Base-by-base conservation (phyloP, 1,284 basidiomycete species). In the Flammula alnicola region DNA sequence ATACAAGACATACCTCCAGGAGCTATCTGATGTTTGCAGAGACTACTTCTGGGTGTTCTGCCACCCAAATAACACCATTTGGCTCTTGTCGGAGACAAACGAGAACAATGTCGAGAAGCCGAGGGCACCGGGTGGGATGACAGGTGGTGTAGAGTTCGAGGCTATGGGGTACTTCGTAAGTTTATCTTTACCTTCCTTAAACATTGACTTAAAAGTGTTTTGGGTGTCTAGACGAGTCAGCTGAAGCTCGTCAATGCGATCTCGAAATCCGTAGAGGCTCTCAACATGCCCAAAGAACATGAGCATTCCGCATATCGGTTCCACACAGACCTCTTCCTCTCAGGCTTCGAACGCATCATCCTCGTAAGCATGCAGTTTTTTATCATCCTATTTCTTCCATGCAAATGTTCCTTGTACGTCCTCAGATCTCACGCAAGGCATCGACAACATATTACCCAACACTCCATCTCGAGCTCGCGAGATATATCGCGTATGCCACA, bases 11-110 rank as follows among this genome's bases (percentile, higher is more conserved):
- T 98, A 95, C 70, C 74, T 99, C 10, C 83, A 87, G 59, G 95
- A 98, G 66, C 74, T 99, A 29, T 87, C 84, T 7, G 93, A 95
- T 57, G 78, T 96, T 2, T 95, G 95, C 64, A 74, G 94, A 14
- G 96, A 99, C 67, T 98, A 97, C 72, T 98, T 98, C 69, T 98
- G 96, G 94, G 90, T 99, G 47, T 98, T 98, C 72, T 98, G 96
- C 65, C 97, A 99, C 66, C 88, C 90, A 2, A 88, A 88, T 61
- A 99, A 99, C 63, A 84, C 85, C 1, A 86, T 96, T 37, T 98
- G 95, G 95, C 76, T 86, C 12, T 72, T 95, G 20, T 71, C 78
- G 4, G 87, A 94, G 59, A 86, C 92, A 0, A 90, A 98, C 61
- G 87, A 93, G 64, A 81, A 75, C 1, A 82, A 83, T 47, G 92